Conservation (phyloP, 2,329 filamentous ascomycete genomes). For the Canariomyces notabilis region DNA sequence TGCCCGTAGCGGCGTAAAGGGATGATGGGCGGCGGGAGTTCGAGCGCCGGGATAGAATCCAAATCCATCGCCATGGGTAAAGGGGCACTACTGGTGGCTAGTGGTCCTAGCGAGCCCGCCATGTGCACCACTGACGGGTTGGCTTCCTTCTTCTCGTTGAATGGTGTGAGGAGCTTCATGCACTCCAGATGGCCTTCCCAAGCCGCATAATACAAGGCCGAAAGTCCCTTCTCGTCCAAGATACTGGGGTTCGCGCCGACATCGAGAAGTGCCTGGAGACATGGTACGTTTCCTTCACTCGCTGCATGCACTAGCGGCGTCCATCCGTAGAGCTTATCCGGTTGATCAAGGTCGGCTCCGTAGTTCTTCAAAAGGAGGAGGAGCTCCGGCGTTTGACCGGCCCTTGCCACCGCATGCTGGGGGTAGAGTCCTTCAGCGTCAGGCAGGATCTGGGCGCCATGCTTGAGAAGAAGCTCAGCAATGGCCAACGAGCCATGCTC, state of each 20-base stretch:
- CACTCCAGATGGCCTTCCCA: constrained; percentile 97
- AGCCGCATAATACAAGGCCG: constrained; percentile 95
- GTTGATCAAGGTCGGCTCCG: constrained; percentile 83
- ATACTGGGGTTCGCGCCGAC: constrained; percentile 73
- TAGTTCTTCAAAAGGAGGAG: constrained; percentile 76
- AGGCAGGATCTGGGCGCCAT: constrained; percentile 76
- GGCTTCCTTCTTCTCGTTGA: constrained; percentile 40
- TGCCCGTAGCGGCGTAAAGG: constrained; percentile 91
- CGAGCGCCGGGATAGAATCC: constrained; percentile 87
- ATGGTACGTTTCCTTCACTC: constrained; percentile 89
- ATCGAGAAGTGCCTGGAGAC: constrained; percentile 74
- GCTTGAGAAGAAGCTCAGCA: constrained; percentile 76
- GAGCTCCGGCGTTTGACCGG: constrained; percentile 74
- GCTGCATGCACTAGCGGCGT: constrained; percentile 94
- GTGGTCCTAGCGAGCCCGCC: constrained; percentile 34
- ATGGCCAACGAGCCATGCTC: constrained; percentile 85
- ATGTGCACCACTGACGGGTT: constrained; percentile 42
- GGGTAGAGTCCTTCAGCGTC: constrained; percentile 95
- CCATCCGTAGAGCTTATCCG: constrained; percentile 96
- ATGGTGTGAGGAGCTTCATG: constrained; percentile 76
- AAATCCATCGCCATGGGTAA: constrained; percentile 65
- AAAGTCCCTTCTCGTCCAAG: constrained; percentile 85
- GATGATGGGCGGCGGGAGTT: constrained; percentile 92
- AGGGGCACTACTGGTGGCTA: constrained; percentile 47
- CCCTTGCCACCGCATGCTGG: constrained; percentile 92